These are phyloP conservation scores for Monilinia vaccinii-corymbosi DNA, from an alignment of 2,329 filamentous ascomycete species.

Conservation along the genomic window DNA sequence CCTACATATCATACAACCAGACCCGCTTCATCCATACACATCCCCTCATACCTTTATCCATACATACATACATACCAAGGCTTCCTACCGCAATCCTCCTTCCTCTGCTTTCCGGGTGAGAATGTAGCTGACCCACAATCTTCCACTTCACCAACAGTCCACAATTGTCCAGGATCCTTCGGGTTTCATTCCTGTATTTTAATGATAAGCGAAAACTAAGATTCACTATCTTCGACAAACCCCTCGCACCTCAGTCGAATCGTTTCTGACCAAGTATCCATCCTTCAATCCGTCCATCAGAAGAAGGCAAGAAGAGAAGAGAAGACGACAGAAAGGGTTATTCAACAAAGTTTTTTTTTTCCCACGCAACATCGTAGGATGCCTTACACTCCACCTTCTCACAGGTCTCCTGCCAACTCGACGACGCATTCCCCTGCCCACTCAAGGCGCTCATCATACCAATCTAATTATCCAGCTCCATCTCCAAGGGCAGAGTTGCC, in stretches of 20 bases:
- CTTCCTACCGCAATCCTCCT: conserved; percentile 10
- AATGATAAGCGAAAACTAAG: conserved; percentile 20
- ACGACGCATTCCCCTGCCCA: conserved; percentile 45
- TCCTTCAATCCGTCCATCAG: background rate
- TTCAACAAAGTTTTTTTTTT: background rate
- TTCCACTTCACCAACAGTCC: conserved; percentile 14
- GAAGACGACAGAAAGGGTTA: background rate
- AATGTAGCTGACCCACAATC: conserved; percentile 19
- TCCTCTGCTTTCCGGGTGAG: background rate
- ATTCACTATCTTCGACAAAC: conserved; percentile 13
- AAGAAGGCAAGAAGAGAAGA: background rate
- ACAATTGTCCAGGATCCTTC: conserved; percentile 10
- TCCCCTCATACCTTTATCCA: conserved; percentile 2
- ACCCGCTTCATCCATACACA: too few species aligned
- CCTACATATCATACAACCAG: conserved; percentile 10
- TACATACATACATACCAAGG: conserved; percentile 5
- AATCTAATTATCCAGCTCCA: conserved; percentile 31
- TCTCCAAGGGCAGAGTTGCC: conserved; percentile 45
- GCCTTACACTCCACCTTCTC: conserved; percentile 80
- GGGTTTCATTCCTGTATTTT: conserved; percentile 7
- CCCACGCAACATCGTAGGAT: conserved; percentile 39
- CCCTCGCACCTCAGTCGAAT: conserved; percentile 13
- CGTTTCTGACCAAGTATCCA: conserved; percentile 9
- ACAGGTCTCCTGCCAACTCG: conserved; percentile 53
- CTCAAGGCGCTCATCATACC: conserved; percentile 51